Percentiles rank a stretch among this genome's conserved stretches.
phyloP scores from a whole-genome alignment of 2,329 filamentous ascomycete genomes.

The Bipolaris victoriae region DNA sequence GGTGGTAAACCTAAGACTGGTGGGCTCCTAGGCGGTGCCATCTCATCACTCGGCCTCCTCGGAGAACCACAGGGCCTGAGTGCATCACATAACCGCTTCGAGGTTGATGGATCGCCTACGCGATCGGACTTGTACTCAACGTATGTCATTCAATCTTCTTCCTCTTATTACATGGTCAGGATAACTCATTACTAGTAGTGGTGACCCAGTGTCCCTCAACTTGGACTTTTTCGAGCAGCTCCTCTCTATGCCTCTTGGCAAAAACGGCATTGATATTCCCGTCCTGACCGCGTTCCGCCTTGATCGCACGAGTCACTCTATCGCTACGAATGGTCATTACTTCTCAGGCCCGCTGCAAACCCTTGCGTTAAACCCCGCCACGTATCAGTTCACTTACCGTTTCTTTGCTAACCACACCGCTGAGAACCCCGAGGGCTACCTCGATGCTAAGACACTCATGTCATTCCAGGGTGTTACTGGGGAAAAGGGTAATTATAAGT shows the following conservation, averaged over 20 bases:
- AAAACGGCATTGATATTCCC: conserved; percentile 3
- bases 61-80: conserved; percentile 21
- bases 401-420: conserved; percentile 32
- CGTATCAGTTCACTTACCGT: conserved; percentile 14
- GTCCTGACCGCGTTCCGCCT: conserved; percentile 18
- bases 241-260: conserved; percentile 8
- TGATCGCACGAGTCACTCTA: conserved; percentile 27
- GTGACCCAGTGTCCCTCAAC: conserved; percentile 10
- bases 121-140: conserved; percentile 13
- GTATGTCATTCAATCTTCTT: background rate
- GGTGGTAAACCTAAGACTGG: conserved; percentile 21
- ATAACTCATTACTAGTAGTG: conserved; percentile 3
- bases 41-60: conserved; percentile 22
- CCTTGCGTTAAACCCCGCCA: conserved; percentile 23
- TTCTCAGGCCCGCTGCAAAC: conserved; percentile 25
- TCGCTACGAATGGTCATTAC: conserved; percentile 21
- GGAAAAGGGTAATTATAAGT: conserved; percentile 25
- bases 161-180: background rate
- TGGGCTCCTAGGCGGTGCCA: conserved; percentile 26
- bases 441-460: conserved; percentile 26
- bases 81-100: conserved; percentile 26
- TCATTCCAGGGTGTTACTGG: conserved; percentile 28
- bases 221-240: conserved; percentile 8
- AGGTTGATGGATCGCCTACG: conserved; percentile 28
- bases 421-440: conserved; percentile 27